Evolutionary conservation across 139 green algal species (phyloP).

Genomic region (Haematococcus lacustris): DNA sequence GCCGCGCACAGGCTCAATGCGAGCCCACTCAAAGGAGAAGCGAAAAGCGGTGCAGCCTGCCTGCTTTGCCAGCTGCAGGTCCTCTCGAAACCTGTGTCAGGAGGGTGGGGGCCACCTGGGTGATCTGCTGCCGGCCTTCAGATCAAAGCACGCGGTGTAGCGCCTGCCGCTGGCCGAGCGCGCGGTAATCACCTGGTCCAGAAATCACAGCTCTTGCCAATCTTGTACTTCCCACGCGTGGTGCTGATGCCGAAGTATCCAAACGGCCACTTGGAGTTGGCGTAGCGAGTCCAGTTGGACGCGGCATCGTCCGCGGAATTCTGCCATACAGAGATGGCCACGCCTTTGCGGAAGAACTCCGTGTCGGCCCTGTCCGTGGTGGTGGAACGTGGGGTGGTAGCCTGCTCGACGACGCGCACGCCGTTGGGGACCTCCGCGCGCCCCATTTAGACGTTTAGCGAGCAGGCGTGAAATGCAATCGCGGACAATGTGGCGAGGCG

Average conservation of each 20-base stretch:
- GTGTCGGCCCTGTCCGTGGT: too few relatives aligned
- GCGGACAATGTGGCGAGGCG: too few relatives aligned
- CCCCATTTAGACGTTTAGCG: too few relatives aligned
- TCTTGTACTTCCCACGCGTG: slow-evolving; percentile 21
- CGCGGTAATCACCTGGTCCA: slow-evolving; percentile 69
- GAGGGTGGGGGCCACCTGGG: too few relatives aligned
- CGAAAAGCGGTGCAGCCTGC: slow-evolving; percentile 67
- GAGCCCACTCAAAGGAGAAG: slow-evolving; percentile 75
- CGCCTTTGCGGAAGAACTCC: slow-evolving; percentile 13
- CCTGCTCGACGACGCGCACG: too few relatives aligned
- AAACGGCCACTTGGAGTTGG: slow-evolving; percentile 31
- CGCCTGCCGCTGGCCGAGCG: too few relatives aligned
- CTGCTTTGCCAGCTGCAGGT: slow-evolving; percentile 42
- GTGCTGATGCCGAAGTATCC: slow-evolving; percentile 15
- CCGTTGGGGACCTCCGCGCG: too few relatives aligned
- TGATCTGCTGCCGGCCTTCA: too few relatives aligned
- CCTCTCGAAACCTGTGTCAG: slow-evolving; percentile 37
- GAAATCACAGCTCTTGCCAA: slow-evolving; percentile 53
- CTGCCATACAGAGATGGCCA: slow-evolving; percentile 39
- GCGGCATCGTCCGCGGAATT: slow-evolving; percentile 36
- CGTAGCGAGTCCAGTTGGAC: slow-evolving; percentile 50
- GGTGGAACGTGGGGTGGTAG: too few relatives aligned
- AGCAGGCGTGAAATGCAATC: too few relatives aligned
- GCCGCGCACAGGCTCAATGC: slow-evolving; percentile 55
- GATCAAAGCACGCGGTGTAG: too few relatives aligned